These are phyloP conservation scores for Ogataea thermomethanolica DNA, from an alignment of 805 yeast genomes.

Conservation along the genomic window DNA sequence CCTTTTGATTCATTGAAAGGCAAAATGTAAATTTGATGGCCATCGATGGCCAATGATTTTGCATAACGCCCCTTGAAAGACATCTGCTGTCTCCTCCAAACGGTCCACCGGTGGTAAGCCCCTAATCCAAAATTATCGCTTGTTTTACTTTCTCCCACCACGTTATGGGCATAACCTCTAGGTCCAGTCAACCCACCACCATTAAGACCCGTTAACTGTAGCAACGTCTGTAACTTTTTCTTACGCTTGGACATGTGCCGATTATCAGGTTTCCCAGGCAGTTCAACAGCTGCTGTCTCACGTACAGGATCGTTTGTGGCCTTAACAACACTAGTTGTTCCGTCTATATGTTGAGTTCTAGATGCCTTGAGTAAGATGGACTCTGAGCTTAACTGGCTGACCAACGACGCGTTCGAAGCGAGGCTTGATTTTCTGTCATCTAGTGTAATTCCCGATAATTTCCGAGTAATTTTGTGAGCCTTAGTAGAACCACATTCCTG, in stretches of 20 bases:
- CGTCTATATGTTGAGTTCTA: too few relatives aligned
- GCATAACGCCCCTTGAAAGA: slow-evolving; percentile 78
- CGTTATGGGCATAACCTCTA: too few relatives aligned
- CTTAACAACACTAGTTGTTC: too few relatives aligned
- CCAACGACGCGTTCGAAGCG: too few relatives aligned
- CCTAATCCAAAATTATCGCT: neutral
- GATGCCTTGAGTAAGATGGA: too few relatives aligned
- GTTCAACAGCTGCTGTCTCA: neutral
- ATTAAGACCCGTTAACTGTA: slow-evolving; percentile 4
- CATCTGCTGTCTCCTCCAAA: slow-evolving; percentile 85
- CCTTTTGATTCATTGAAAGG: slow-evolving; percentile 73
- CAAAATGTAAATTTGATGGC: slow-evolving; percentile 85
- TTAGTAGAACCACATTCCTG: too few relatives aligned
- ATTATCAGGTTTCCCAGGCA: neutral
- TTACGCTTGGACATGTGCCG: neutral
- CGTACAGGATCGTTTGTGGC: too few relatives aligned
- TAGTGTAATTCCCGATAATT: neutral
- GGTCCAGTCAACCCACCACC: neutral
- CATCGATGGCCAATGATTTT: slow-evolving; percentile 82
- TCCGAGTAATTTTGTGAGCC: too few relatives aligned
- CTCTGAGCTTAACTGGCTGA: too few relatives aligned
- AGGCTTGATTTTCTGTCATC: neutral
- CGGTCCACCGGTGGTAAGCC: slow-evolving; percentile 76
- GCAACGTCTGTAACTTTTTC: slow-evolving; percentile 5
- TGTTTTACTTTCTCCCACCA: too few relatives aligned